Base-by-base conservation (phyloP, 139 green algal species). In the Astrephomene gubernaculifera region DNA sequence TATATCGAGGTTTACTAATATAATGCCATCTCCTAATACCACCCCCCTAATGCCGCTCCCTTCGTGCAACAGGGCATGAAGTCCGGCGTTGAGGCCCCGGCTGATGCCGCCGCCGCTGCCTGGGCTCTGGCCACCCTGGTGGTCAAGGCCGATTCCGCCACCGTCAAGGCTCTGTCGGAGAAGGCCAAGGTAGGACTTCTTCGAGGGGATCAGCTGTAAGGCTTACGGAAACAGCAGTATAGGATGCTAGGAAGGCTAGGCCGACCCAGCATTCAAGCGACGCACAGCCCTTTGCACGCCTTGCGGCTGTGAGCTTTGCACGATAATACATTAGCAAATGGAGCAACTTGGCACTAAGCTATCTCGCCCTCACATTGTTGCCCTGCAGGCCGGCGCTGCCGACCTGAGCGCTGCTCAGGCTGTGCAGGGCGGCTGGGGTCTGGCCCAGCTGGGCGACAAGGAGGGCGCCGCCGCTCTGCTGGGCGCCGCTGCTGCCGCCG, bases 371-470 rank as follows among this genome's bases (percentile, higher is more conserved):
- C 29, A n/a, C n/a, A n/a, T n/a, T 39, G 12, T 14, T 64, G 17
- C 8, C 41, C 29, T 45, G 43, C 43, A 89, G 69, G 69, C 74
- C 8, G 79, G 70, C 25, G 82, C 79, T 1, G 41, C 45, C n/a
- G 86, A 87, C 70, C 78, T 90, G 64, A 87, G 74, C 44, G 3
- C 86, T 1, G 70, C 78, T 5, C 82, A 88, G 65, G 89, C 89
- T 9, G 78, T 90, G 10, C 84, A 91, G 53, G 90, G 87, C 21
- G 88, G 88, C 22, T 92, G 88, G 90, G 88, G 88, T 79, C 85
- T 94, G 35, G 87, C 79, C 4, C 61, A 90, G 81, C 71, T 91
- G 65, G 88, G 87, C 21, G 82, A 79, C 57, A 72, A 41, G 45
- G 73, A 88, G 21, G 69, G 79, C 52, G 84, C 63, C 31, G 49